phyloP scores from a whole-genome alignment of 169 alveolate genomes.

The Eimeria zaria region DNA sequence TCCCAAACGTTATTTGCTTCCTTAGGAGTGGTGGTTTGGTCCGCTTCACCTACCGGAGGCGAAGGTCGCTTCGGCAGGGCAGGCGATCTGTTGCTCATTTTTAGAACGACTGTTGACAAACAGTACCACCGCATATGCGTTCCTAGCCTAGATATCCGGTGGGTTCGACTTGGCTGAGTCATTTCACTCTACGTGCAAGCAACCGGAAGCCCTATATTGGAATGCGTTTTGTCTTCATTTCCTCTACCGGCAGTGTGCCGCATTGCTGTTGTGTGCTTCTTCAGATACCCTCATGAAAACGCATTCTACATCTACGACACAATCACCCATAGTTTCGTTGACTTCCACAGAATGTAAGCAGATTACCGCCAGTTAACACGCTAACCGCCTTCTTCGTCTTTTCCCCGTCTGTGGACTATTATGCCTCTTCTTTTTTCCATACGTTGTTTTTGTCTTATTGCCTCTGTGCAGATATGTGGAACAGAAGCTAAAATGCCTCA shows the following conservation, averaged over 20 bases:
- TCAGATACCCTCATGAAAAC: constrained; percentile 72
- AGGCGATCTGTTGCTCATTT: constrained; percentile 70
- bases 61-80: constrained; percentile 60
- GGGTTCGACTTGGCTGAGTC: background rate
- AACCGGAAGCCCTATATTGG: background rate
- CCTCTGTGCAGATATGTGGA: constrained; percentile 26
- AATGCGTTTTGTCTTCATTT: background rate
- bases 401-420: no score
- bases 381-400: background rate
- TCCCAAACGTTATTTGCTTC: background rate
- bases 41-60: background rate
- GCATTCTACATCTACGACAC: constrained; percentile 60
- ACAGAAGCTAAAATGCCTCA: constrained; percentile 24
- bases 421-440: background rate
- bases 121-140: constrained; percentile 68
- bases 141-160: constrained; percentile 81
- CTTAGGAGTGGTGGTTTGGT: constrained; percentile 78
- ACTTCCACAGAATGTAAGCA: constrained; percentile 54
- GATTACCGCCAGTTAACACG: background rate
- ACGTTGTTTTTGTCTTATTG: background rate
- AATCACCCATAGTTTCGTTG: constrained; percentile 60
- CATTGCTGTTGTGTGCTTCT: background rate
- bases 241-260: background rate
- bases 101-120: constrained; percentile 20
- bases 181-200: background rate